Conservation (phyloP, 257 asterid genomes). For the Nicotiana undulata region DNA sequence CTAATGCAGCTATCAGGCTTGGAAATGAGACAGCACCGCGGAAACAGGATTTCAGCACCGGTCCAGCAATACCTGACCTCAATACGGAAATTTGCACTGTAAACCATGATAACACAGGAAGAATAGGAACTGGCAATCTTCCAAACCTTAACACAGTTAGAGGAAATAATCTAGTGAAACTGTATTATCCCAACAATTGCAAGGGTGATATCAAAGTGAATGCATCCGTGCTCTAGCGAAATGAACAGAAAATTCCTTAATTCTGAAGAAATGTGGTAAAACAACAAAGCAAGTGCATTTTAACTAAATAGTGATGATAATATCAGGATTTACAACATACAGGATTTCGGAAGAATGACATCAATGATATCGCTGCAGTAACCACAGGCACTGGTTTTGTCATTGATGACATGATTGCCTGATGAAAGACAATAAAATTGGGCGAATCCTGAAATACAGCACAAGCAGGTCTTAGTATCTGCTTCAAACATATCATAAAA, state of each 20-base stretch:
- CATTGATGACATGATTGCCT: conserved; percentile 54
- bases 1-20: neutral
- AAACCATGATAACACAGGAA: neutral
- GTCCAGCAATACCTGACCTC: neutral
- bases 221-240: neutral
- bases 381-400: conserved; percentile 72
- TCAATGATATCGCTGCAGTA: conserved; percentile 65
- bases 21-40: neutral
- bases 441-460: conserved; percentile 48
- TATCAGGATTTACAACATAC: conserved; percentile 62
- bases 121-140: neutral
- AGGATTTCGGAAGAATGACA: conserved; percentile 54
- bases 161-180: neutral
- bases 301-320: conserved; percentile 4
- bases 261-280: neutral
- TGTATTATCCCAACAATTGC: neutral
- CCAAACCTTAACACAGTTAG: neutral
- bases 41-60: neutral
- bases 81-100: neutral
- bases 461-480: conserved; percentile 1
- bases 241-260: neutral
- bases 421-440: conserved; percentile 43
- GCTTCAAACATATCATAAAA: neutral
- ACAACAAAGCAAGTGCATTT: neutral
- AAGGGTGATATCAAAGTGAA: neutral